A percentile compares a stretch with the other conserved stretches of the same genome.
phyloP scores from a whole-genome alignment of 2,329 filamentous ascomycete species.

The Microascus cirrosus region DNA sequence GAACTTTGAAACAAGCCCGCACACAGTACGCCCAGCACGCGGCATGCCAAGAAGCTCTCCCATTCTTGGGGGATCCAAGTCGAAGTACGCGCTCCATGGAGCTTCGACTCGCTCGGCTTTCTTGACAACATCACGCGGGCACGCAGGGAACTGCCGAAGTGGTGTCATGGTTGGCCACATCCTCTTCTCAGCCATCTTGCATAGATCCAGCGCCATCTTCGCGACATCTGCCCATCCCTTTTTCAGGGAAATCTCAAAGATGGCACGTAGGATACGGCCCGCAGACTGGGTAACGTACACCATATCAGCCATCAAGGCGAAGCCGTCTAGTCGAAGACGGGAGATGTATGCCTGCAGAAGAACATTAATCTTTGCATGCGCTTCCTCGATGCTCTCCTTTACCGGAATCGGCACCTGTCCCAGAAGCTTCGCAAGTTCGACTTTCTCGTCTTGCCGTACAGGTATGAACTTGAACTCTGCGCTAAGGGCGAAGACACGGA shows the following conservation, averaged over 20 bases:
- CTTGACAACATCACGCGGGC: constrained; percentile 73
- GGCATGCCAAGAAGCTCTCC: constrained; percentile 86
- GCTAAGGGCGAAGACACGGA: constrained; percentile 90
- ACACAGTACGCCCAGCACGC: constrained; percentile 77
- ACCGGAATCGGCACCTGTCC: constrained; percentile 88
- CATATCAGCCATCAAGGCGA: constrained; percentile 95
- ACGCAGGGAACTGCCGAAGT: constrained; percentile 76
- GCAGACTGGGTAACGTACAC: constrained; percentile 98
- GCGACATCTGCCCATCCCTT: constrained; percentile 93
- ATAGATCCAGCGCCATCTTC: constrained; percentile 84
- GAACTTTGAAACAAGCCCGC: constrained; percentile 80
- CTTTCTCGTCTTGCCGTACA: constrained; percentile 92
- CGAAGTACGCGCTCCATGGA: constrained; percentile 87
- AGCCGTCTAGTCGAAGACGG: constrained; percentile 80
- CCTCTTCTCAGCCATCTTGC: constrained; percentile 98
- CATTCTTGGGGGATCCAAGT: constrained; percentile 92
- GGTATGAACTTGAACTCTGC: constrained; percentile 99
- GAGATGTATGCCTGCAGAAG: constrained; percentile 95
- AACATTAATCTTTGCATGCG: constrained; percentile 96
- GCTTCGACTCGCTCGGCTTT: constrained; percentile 95
- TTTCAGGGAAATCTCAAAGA: constrained; percentile 95
- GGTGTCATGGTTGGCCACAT: constrained; percentile 99
- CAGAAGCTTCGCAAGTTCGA: constrained; percentile 86
- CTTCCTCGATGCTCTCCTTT: constrained; percentile 94
- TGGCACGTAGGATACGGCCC: constrained; percentile 84